A percentile compares a stretch with the other conserved stretches of the same genome.
phyloP scores from a whole-genome alignment of 352 stramenopile genomes.

The Phytophthora constricta region DNA sequence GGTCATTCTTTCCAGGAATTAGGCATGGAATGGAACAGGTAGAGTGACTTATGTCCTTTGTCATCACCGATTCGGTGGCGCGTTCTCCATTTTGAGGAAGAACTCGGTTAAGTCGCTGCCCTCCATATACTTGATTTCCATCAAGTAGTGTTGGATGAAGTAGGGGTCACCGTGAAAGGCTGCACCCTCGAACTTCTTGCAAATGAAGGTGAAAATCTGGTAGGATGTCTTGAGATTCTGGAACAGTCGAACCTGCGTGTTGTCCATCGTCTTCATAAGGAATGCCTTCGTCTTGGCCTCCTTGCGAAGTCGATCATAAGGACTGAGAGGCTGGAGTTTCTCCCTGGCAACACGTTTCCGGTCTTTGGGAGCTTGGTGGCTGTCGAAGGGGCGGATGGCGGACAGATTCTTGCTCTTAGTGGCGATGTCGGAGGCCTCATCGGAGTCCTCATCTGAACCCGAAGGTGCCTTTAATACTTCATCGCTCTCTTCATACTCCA shows the following conservation, averaged over 20 bases:
- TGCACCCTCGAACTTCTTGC: constrained; percentile 15
- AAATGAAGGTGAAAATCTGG: constrained; percentile 16
- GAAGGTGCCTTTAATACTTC: constrained; percentile 6
- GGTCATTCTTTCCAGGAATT: constrained; percentile 16
- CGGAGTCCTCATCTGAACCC: constrained; percentile 8
- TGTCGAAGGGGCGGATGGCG: not conserved
- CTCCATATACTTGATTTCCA: constrained; percentile 17
- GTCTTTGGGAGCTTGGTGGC: not conserved
- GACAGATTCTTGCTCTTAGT: constrained; percentile 1
- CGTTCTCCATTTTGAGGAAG: constrained; percentile 13
- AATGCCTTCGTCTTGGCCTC: constrained; percentile 20
- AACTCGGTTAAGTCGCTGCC: not conserved
- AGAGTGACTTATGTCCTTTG: constrained; percentile 5
- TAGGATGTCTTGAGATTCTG: constrained; percentile 2
- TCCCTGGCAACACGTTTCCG: constrained; percentile 2
- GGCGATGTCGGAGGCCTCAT: not conserved
- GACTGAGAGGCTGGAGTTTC: not conserved
- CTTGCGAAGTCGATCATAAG: constrained; percentile 1
- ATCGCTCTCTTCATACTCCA: constrained; percentile 13
- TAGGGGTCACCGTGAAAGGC: constrained; percentile 10
- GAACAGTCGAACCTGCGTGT: not conserved
- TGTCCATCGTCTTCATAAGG: not conserved
- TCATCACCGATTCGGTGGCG: constrained; percentile 7
- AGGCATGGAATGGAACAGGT: constrained; percentile 16
- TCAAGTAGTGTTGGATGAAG: constrained; percentile 8